A percentile compares a stretch with the other conserved stretches of the same genome.
phyloP scores from a whole-genome alignment of 2,329 filamentous ascomycete genomes.

The Rutstroemia sp. region DNA sequence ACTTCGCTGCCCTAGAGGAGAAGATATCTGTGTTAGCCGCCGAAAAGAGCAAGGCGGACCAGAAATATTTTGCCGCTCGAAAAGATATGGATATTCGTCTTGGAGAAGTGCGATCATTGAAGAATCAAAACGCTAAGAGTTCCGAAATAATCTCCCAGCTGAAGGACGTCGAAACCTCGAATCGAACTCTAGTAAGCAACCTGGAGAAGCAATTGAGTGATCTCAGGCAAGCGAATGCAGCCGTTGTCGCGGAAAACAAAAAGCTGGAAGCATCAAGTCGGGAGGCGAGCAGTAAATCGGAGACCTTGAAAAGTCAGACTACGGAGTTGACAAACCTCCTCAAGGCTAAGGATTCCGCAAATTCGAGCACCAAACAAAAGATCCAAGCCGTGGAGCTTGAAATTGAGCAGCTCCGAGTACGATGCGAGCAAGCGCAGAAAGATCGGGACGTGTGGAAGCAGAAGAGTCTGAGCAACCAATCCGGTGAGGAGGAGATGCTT shows the following conservation, averaged over 20 bases:
- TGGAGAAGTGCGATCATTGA: conserved; percentile 69
- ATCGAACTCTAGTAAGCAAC: conserved; percentile 68
- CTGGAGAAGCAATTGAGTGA: conserved; percentile 88
- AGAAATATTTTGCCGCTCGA: conserved; percentile 95
- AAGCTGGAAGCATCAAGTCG: conserved; percentile 63
- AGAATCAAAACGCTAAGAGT: conserved; percentile 79
- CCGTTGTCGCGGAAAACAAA: conserved; percentile 64
- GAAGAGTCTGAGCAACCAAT: conserved; percentile 73
- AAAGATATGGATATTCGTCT: conserved; percentile 86
- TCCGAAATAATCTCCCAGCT: conserved; percentile 89
- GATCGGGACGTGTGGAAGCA: conserved; percentile 80
- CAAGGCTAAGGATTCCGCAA: conserved; percentile 63
- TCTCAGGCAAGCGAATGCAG: conserved; percentile 69
- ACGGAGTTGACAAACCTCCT: conserved; percentile 67
- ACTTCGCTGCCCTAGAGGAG: conserved; percentile 70
- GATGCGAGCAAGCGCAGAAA: conserved; percentile 71
- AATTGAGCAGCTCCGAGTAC: conserved; percentile 69
- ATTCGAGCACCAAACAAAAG: conserved; percentile 44
- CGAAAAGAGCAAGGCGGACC: conserved; percentile 93
- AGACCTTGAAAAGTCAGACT: conserved; percentile 69
- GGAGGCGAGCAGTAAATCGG: conserved; percentile 62
- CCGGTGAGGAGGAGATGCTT: conserved; percentile 76
- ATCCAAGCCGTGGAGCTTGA: conserved; percentile 63
- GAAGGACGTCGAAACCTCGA: conserved; percentile 80
- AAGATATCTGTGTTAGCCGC: conserved; percentile 65